Conservation (phyloP, 768 basidiomycete genomes). For the Exsudoporus frostii region DNA sequence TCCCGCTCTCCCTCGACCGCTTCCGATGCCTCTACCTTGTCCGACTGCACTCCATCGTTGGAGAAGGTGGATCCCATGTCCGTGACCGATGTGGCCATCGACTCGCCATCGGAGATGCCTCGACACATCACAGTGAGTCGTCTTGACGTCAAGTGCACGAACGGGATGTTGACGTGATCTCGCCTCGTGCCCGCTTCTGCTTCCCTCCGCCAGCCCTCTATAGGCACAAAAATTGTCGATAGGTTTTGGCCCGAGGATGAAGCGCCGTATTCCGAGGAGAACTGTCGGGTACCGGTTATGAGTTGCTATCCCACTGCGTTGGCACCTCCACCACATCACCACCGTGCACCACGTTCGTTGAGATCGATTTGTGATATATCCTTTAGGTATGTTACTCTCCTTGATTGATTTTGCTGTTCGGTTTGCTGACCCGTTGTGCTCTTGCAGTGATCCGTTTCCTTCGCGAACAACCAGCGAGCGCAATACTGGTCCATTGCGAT, state of each 20-base stretch:
- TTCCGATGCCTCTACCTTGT: constrained; percentile 8
- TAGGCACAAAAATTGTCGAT: constrained; percentile 30
- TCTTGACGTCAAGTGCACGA: not conserved
- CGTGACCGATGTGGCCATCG: not conserved
- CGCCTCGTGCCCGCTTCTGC: not conserved
- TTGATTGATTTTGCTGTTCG: not conserved
- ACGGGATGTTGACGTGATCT: constrained; percentile 8
- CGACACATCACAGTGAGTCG: constrained; percentile 14
- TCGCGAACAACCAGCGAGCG: constrained; percentile 15
- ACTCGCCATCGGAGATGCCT: constrained; percentile 1
- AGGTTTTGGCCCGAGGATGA: constrained; percentile 34
- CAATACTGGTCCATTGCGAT: constrained; percentile 19
- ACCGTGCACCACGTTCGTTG: constrained; percentile 21
- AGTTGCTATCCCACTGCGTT: constrained; percentile 17
- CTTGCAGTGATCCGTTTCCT: constrained; percentile 16
- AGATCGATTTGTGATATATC: constrained; percentile 5
- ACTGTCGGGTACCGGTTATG: constrained; percentile 3
- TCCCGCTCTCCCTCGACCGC: constrained; percentile 21
- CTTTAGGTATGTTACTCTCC: constrained; percentile 13
- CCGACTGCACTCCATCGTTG: constrained; percentile 10
- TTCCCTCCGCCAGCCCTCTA: constrained; percentile 17
- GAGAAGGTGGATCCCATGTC: constrained; percentile 24
- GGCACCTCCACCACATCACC: constrained; percentile 30
- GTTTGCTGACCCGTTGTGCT: not conserved
- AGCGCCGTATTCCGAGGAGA: constrained; percentile 17